Base-by-base conservation (phyloP, 176 grass and related monocot species). In the Rhynchospora breviuscula region DNA sequence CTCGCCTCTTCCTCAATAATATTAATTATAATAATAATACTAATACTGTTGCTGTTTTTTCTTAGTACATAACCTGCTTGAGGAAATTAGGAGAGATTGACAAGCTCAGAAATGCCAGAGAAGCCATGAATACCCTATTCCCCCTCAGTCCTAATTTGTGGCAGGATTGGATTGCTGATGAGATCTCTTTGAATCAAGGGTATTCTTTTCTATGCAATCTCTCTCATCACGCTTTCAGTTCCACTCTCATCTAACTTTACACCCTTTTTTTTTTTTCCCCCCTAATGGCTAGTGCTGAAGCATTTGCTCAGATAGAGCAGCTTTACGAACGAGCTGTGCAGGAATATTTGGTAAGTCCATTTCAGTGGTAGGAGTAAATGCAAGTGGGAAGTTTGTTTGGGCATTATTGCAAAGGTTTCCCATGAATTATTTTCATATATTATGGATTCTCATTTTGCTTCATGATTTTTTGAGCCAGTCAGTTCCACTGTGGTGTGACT, bases 141-240 rank as follows among this genome's bases (percentile, higher is more conserved):
- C 96, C 96, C 6, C 89, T 99, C 17, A 89, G 79, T 63, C 89
- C 93, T 0, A 95, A 95, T 74, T 91, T 93, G 81, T 95, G 96
- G 96, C 93, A 93, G 62, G 93, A 99, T 54, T 99, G 96, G 96
- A 67, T 90, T 0, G 92, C 90, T 71, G 96, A 99, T n/a, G 93
- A 99, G 58, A 78, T 86, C 40, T 95, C 96, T n/a, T 78, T 95
- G 72, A 88, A 86, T 72, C 54, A 74, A 44, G 83, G 96, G 93
- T 95, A 80, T 29, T 29, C 26, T 29, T 29, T 29, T 29, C 26
- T 29, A 29, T 68, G 35, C 6, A 14, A 18, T 29, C 13, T 68
- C 31, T 44, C 13, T 7, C 35, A 40, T 40, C 12, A 70, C 14
- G 35, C 2, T 70, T 76, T 76, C 21, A 76, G 71, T 76, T 76